Evolutionary conservation across 2,329 filamentous ascomycete genomes (phyloP), one percentile per base, ranked within the genome.

Genomic region (Fusarium sp.): DNA sequence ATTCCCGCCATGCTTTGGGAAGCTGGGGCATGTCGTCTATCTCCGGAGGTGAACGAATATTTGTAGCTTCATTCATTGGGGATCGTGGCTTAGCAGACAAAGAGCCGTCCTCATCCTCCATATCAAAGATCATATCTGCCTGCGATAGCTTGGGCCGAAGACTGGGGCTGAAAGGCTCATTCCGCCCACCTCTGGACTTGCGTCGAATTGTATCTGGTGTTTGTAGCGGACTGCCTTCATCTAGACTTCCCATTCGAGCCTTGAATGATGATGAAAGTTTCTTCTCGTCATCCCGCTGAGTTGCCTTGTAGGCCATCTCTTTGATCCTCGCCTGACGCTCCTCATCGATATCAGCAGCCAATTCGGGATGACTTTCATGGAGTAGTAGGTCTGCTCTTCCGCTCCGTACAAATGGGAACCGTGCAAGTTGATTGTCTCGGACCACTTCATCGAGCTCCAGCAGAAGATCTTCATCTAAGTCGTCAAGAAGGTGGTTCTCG

Each of bases 111-210:
- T 94, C 94, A 41, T 97, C 94, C 65, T 97, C 95, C 94, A 98
- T 98, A 72, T 94, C 90, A 78, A 98, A 98, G 80, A 97, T 97
- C 60, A 98, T 86, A 74, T 98, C 95, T 41, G 86, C 87, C 3
- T 87, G 84, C 1, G 92, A 95, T 25, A 86, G 87, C 76, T 90
- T 94, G 3, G 92, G 86, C 60, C 89, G 91, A 47, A 96, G 84
- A 22, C 83, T 85, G 2, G 94, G 94, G 62, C 90, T 93, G 56
- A 88, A 86, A 0, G 86, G 85, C 67, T 90, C 89, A 70, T 90
- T 90, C 18, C 81, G 83, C 25, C 76, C 76, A 10, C 75, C 75
- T 62, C 85, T 88, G 2, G 84, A 83, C 64, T 84, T 88, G 56
- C 82, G 83, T 59, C 86, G 84, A 31, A 67, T 70, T 64, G 81